Evolutionary conservation across 1,139 yeast genomes (phyloP), one percentile per base, ranked within the genome.

Genomic region (Yamadazyma friedrichii): DNA sequence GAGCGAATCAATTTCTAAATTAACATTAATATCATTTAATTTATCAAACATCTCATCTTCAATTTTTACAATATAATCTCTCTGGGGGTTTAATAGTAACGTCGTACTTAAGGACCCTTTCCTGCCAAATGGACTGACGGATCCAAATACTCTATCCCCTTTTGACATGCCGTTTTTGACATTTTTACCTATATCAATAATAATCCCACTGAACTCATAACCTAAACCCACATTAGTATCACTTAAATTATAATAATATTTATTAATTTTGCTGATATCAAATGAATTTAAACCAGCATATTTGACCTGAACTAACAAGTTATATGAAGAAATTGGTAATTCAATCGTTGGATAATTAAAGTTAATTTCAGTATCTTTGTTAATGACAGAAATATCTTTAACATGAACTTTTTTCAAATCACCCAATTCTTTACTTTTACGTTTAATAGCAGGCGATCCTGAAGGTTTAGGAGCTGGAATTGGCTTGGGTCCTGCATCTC

Each of bases 211-310:
- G 51, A 64, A 72, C 42, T 67, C 74, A 51, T 67, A 67, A 2
- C 77, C 78, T 39, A 72, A 53, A 0, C 76, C 77, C 8, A 72
- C 61, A 44, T 67, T 61, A 36, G 58, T 58, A 39, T 67, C 64
- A 45, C 74, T 64, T 30, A 70, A 49, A 49, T 70, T 70, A 41
- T 66, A 54, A 33, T 57, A 46, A 43, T 68, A 72, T 44, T 61
- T 63, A 46, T 64, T 62, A 40, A 71, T 55, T 45, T 72, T 72
- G 16, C 66, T 53, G 39, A 70, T 51, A 42, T 71, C 78, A 42
- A 56, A 58, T 8, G 75, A 65, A 47, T 67, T 65, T 37, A 72
- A 54, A n/a, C 65, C 57, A 1, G 65, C 65, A 45, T 64, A 71
- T 41, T 64, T 61, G 20, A 70, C 61, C 40, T 69, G 65, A 11